Evolutionary conservation across 2,329 filamentous ascomycete genomes (phyloP), one percentile per base, ranked within the genome.

Genomic region (Aspergillus pseudotamarii): DNA sequence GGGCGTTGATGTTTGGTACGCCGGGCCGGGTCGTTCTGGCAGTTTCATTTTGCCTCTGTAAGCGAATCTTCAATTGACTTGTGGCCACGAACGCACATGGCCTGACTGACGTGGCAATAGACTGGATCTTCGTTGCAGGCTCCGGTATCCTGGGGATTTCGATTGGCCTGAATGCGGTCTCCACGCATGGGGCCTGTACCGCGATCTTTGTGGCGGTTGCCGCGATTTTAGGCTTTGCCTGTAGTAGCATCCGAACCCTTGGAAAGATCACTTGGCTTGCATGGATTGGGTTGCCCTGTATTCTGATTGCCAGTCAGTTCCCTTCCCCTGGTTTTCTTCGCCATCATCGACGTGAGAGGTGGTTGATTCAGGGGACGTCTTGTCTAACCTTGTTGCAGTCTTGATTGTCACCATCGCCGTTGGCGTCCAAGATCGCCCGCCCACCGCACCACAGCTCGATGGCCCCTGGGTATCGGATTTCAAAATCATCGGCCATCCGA

Each of bases 1-100:
- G 85, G 9, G 75, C 74, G 53, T 81, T 86, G 59, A 76, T 88
- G 23, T 85, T 86, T 60, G 85, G 86, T 3, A 81, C 79, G 1
- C 63, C 83, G 6, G 84, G 85, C 54, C 67, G 65, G 45, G 67
- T 72, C 41, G 67, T 67, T 19, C 69, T 73, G 36, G 69, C 69
- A 16, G 70, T 78, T 34, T 74, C 71, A n/a, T 62, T 76, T 6
- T 72, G 64, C 43, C 54, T 66, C n/a, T 66, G 64, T 63, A 32
- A 45, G 61, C 45, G 1, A 2, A 4, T 10, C 19, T 14, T 2
- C 4, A 34, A 23, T 43, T 21, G 6, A 51, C 32, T 3, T 11
- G 23, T 65, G 64, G 64, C 34, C 11, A 36, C 26, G 26, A 26
- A 26, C 3, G 26, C n/a, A n/a, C 38, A n/a, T 10, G 8, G 8